Conservation (phyloP, 768 basidiomycete species). For the Auricularia sp. region DNA sequence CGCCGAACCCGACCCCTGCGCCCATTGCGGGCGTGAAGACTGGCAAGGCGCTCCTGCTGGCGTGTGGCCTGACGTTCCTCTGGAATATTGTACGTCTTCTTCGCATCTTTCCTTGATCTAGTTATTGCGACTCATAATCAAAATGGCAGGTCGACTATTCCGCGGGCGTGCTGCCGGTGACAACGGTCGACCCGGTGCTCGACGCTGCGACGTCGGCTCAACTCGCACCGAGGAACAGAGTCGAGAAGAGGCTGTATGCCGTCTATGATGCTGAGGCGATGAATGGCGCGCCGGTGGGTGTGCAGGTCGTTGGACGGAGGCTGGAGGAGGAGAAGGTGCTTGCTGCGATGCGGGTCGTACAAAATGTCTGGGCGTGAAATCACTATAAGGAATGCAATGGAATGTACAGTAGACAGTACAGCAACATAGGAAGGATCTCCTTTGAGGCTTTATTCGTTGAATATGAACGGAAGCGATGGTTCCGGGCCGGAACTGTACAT, state of each 20-base stretch:
- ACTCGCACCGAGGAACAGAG: conserved; percentile 25
- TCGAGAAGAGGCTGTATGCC: conserved; percentile 38
- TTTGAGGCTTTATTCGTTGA: no score
- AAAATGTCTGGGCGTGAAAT: conserved; percentile 6
- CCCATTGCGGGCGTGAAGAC: conserved; percentile 43
- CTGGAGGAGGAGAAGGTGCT: conserved; percentile 68
- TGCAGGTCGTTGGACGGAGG: conserved; percentile 52
- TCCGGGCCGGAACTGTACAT: not conserved
- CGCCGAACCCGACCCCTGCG: conserved; percentile 54
- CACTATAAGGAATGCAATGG: no score
- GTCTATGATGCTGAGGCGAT: conserved; percentile 53
- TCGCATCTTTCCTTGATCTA: no score
- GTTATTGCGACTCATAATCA: no score
- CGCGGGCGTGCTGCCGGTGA: conserved; percentile 53
- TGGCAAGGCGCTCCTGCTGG: conserved; percentile 32
- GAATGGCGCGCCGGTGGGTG: conserved; percentile 59
- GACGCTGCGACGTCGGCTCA: conserved; percentile 28
- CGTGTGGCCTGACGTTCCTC: conserved; percentile 53
- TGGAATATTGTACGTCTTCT: conserved; percentile 62
- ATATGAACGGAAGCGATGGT: not conserved
- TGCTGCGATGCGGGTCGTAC: conserved; percentile 55
- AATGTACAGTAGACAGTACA: no score
- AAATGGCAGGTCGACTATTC: conserved; percentile 50
- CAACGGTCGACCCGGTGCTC: conserved; percentile 34
- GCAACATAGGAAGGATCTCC: no score